These are phyloP conservation scores for Diplodia mutila DNA, from an alignment of 2,329 filamentous ascomycete genomes.

Conservation along the genomic window DNA sequence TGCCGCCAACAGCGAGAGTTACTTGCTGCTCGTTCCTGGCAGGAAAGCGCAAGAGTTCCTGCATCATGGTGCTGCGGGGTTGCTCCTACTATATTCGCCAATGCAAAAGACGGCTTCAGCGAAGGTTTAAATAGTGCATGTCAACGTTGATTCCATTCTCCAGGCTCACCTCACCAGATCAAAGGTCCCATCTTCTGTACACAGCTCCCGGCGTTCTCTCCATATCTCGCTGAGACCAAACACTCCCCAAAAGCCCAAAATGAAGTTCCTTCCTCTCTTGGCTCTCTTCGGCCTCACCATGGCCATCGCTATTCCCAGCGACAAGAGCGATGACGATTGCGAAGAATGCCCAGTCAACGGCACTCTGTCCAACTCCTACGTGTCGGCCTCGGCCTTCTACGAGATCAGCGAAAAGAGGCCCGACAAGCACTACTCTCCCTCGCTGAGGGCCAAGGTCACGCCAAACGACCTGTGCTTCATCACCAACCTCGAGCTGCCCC, in stretches of 20 bases:
- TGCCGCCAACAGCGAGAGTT: neutral
- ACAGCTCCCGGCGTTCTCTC: no score
- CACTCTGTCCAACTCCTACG: conserved; percentile 24
- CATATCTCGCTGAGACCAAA: neutral
- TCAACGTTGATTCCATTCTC: neutral
- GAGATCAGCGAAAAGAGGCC: conserved; percentile 28
- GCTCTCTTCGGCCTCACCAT: conserved; percentile 9
- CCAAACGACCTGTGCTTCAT: conserved; percentile 31
- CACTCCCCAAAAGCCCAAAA: neutral
- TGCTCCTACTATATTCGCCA: neutral
- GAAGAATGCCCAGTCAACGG: conserved; percentile 27
- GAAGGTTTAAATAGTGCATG: neutral
- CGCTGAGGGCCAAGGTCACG: conserved; percentile 28
- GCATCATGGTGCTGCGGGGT: neutral
- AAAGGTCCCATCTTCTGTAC: neutral
- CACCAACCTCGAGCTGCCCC: conserved; percentile 29
- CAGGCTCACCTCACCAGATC: neutral
- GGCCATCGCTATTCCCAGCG: conserved; percentile 9
- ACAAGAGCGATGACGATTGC: conserved; percentile 25
- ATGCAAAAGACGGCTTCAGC: no score
- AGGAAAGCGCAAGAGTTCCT: neutral
- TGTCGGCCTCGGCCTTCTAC: conserved; percentile 28
- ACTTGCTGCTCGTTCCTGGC: neutral
- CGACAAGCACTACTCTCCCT: conserved; percentile 27
- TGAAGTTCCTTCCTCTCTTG: conserved; percentile 9